phyloP scores from a whole-genome alignment of 352 stramenopile genomes.

The Phytophthora cryptogea region DNA sequence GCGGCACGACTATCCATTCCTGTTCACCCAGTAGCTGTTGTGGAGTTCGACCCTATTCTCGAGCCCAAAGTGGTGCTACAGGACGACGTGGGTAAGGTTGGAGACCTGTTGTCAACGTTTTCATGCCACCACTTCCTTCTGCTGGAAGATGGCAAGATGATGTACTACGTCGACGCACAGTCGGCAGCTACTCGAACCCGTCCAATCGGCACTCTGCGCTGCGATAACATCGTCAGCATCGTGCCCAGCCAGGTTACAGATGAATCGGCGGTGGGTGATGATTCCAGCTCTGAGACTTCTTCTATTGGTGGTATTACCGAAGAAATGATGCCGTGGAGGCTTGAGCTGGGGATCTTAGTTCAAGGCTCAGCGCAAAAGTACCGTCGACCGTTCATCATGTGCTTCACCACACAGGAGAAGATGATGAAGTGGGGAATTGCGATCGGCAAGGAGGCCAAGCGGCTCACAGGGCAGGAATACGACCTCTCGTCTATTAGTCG shows the following conservation, averaged over 20 bases:
- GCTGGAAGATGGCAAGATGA: constrained; percentile 79
- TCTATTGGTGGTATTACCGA: constrained; percentile 37
- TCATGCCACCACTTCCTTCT: constrained; percentile 73
- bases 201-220: constrained; percentile 81
- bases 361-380: constrained; percentile 66
- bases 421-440: constrained; percentile 89
- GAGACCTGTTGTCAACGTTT: constrained; percentile 74
- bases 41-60: constrained; percentile 72
- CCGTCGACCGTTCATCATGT: constrained; percentile 77
- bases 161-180: constrained; percentile 72
- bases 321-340: constrained; percentile 73
- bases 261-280: constrained; percentile 14
- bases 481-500: constrained; percentile 76
- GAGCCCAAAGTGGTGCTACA: constrained; percentile 74
- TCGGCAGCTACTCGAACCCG: constrained; percentile 60
- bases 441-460: constrained; percentile 78
- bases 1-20: constrained; percentile 72
- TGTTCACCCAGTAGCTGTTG: constrained; percentile 77
- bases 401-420: constrained; percentile 73
- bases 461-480: constrained; percentile 81
- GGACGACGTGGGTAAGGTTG: constrained; percentile 75
- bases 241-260: constrained; percentile 66
- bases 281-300: constrained; percentile 19
- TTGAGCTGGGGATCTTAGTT: constrained; percentile 74
- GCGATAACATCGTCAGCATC: constrained; percentile 83